A percentile compares a stretch with the other conserved stretches of the same genome.
These are phyloP conservation scores for Cladosporium phlei DNA, from an alignment of 2,329 filamentous ascomycete species.

Conservation along the genomic window DNA sequence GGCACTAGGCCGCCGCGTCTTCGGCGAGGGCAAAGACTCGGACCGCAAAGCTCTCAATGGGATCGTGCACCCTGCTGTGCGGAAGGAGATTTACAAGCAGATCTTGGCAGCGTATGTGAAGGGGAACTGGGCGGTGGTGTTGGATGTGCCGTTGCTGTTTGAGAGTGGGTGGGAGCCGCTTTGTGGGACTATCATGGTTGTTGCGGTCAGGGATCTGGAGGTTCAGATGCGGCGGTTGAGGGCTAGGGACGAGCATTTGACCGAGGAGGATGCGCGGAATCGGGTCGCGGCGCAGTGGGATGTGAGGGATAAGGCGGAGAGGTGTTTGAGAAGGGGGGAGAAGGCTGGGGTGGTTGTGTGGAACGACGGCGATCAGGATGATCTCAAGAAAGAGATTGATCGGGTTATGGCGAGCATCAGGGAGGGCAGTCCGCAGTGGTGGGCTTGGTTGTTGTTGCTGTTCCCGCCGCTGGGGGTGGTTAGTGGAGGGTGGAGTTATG, in stretches of 20 bases:
- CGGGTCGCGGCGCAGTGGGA: slow-evolving; percentile 82
- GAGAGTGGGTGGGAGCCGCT: slow-evolving; percentile 81
- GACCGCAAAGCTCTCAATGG: slow-evolving; percentile 76
- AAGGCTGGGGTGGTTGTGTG: slow-evolving; percentile 73
- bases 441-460: slow-evolving; percentile 65
- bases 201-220: slow-evolving; percentile 72
- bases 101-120: slow-evolving; percentile 68
- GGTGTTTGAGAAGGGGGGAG: slow-evolving; percentile 61
- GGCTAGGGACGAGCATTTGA: slow-evolving; percentile 71
- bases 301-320: slow-evolving; percentile 73
- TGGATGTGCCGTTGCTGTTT: slow-evolving; percentile 89
- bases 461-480: slow-evolving; percentile 70
- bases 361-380: slow-evolving; percentile 75
- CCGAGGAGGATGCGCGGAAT: slow-evolving; percentile 79
- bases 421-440: slow-evolving; percentile 68
- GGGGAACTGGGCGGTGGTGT: slow-evolving; percentile 81
- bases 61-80: slow-evolving; percentile 89
- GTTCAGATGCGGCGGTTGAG: slow-evolving; percentile 78
- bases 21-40: slow-evolving; percentile 69
- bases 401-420: slow-evolving; percentile 61
- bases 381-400: slow-evolving; percentile 63
- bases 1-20: slow-evolving; percentile 78
- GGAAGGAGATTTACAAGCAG: slow-evolving; percentile 71
- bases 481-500: slow-evolving; percentile 66
- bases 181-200: slow-evolving; percentile 81